A percentile compares a stretch with the other conserved stretches of the same genome.
Evolutionary conservation across 371 early-diverging fungal genomes (phyloP).

Genomic region (Massospora cicadina): DNA sequence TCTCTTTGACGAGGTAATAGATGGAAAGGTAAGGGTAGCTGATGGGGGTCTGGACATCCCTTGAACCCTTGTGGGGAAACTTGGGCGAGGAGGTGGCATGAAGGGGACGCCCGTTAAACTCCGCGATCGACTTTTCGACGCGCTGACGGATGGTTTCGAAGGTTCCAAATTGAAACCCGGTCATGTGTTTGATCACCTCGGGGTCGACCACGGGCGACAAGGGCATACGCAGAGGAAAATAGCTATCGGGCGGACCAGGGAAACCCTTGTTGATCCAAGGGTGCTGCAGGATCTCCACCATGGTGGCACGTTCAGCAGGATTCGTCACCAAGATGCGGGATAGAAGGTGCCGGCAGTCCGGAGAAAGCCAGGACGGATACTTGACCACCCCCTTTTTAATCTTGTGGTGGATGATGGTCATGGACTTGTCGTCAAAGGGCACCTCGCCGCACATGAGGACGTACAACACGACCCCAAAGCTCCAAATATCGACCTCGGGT

Average conservation of each 20-base stretch:
- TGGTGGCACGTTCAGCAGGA: slow-evolving; percentile 49
- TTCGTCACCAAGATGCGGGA: slow-evolving; percentile 61
- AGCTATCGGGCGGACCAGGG: slow-evolving; percentile 37
- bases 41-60: slow-evolving; percentile 8
- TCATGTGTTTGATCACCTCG: slow-evolving; percentile 60
- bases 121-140: slow-evolving; percentile 33
- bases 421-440: slow-evolving; percentile 85
- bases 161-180: slow-evolving; percentile 78
- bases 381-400: slow-evolving; percentile 68
- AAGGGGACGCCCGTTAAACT: slow-evolving; percentile 17
- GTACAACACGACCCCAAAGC: slow-evolving; percentile 86
- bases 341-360: slow-evolving; percentile 62
- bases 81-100: slow-evolving; percentile 15
- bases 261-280: slow-evolving; percentile 77
- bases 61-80: slow-evolving; percentile 7
- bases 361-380: slow-evolving; percentile 40
- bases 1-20: slow-evolving; percentile 72
- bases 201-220: slow-evolving; percentile 40
- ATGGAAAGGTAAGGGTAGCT: slow-evolving; percentile 61
- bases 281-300: slow-evolving; percentile 59
- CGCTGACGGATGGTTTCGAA: slow-evolving; percentile 43
- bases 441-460: slow-evolving; percentile 87
- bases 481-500: slow-evolving; percentile 94
- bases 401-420: slow-evolving; percentile 72
- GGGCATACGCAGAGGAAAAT: slow-evolving; percentile 42